phyloP scores from a whole-genome alignment of 805 yeast genomes.

The Wickerhamiella sorbophila region DNA sequence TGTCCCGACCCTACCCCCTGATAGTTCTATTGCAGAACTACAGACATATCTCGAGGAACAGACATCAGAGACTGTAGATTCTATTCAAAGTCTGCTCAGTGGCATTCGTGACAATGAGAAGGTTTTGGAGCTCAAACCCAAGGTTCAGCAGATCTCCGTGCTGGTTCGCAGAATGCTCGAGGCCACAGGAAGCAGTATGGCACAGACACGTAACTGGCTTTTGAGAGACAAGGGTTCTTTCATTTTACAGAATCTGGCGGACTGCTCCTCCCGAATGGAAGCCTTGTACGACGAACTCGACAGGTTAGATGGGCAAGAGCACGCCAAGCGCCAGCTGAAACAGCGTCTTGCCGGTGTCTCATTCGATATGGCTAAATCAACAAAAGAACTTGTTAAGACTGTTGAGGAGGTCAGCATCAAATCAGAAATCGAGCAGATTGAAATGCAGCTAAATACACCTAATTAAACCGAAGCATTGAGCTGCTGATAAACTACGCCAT shows the following conservation, averaged over 20 bases:
- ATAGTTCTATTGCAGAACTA: slow-evolving; percentile 72
- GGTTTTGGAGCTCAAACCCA: slow-evolving; percentile 54
- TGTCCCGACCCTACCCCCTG: slow-evolving; percentile 34
- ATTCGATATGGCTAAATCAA: slow-evolving; percentile 90
- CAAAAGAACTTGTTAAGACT: slow-evolving; percentile 88
- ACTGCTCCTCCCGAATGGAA: slow-evolving; percentile 74
- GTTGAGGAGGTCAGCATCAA: slow-evolving; percentile 88
- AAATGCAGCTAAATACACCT: slow-evolving; percentile 31
- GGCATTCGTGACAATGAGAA: slow-evolving; percentile 42
- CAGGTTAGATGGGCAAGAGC: slow-evolving; percentile 27
- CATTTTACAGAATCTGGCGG: slow-evolving; percentile 75
- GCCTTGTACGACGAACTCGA: slow-evolving; percentile 39
- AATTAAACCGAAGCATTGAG: neutral
- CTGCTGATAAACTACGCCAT: neutral
- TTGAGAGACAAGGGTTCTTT: slow-evolving; percentile 83
- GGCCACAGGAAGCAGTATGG: slow-evolving; percentile 78
- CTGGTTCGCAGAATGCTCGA: slow-evolving; percentile 80
- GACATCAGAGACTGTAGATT: slow-evolving; percentile 78
- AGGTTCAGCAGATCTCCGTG: slow-evolving; percentile 59
- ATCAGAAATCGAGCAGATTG: slow-evolving; percentile 71
- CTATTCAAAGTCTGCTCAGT: slow-evolving; percentile 66
- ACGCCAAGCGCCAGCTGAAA: slow-evolving; percentile 69
- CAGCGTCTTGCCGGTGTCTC: slow-evolving; percentile 93
- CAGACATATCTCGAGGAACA: slow-evolving; percentile 81
- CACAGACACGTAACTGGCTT: slow-evolving; percentile 70